These are phyloP conservation scores for Xylona heveae DNA, from an alignment of 495 filamentous ascomycete species.

Conservation along the genomic window DNA sequence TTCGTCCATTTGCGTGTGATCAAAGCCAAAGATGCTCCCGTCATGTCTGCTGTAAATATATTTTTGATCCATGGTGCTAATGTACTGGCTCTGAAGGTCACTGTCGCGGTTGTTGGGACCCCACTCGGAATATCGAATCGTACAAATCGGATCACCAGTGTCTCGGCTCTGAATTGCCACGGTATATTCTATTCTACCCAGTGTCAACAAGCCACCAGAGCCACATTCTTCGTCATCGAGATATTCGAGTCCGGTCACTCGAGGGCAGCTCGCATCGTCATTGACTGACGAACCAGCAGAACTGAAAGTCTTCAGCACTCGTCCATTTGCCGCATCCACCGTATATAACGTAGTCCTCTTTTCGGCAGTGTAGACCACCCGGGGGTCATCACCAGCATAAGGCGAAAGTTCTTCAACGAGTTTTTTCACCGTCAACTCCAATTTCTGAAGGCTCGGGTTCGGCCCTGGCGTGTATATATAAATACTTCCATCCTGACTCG, in stretches of 20 bases:
- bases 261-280: slow-evolving; percentile 30
- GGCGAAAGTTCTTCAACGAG: slow-evolving; percentile 47
- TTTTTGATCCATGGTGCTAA: slow-evolving; percentile 56
- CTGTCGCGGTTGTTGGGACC: slow-evolving; percentile 76
- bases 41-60: slow-evolving; percentile 80
- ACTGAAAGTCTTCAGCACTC: slow-evolving; percentile 44
- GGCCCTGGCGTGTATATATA: slow-evolving; percentile 60
- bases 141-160: slow-evolving; percentile 62
- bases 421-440: slow-evolving; percentile 59
- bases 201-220: slow-evolving; percentile 48
- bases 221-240: slow-evolving; percentile 52
- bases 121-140: slow-evolving; percentile 89
- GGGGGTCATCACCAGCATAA: slow-evolving; percentile 40
- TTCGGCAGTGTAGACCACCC: slow-evolving; percentile 58
- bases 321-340: slow-evolving; percentile 66
- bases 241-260: slow-evolving; percentile 33
- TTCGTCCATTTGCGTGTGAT: slow-evolving; percentile 32
- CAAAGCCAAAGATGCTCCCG: slow-evolving; percentile 66
- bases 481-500: slow-evolving; percentile 68
- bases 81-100: slow-evolving; percentile 70
- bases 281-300: slow-evolving; percentile 29
- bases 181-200: slow-evolving; percentile 73
- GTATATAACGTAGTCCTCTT: slow-evolving; percentile 68
- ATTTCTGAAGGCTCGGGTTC: slow-evolving; percentile 34
- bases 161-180: slow-evolving; percentile 60